Percentiles rank a stretch among this genome's conserved stretches.
Conservation (phyloP, 83 land plant species). For the Picea abies region DNA sequence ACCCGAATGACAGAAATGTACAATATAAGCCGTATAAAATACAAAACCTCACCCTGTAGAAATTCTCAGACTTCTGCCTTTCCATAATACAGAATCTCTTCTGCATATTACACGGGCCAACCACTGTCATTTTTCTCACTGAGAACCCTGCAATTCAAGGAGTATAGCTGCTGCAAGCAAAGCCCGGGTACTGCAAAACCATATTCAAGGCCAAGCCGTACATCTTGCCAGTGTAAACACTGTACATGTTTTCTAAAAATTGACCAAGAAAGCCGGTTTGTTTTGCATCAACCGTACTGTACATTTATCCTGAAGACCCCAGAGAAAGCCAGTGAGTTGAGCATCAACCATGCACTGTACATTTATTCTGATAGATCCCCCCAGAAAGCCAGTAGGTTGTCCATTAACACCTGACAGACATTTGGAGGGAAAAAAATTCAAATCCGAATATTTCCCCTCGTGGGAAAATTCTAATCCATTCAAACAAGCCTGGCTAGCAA, state of each 20-base stretch:
- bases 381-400: not conserved
- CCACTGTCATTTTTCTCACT: not conserved
- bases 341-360: no score
- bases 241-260: slow-evolving; percentile 2
- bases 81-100: not conserved
- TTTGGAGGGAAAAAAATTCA: not conserved
- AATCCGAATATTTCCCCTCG: not conserved
- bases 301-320: not conserved
- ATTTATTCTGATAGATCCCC: not conserved
- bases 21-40: slow-evolving; percentile 1
- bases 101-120: not conserved
- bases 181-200: not conserved
- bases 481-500: not conserved
- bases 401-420: not conserved
- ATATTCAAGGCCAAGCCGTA: not conserved
- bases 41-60: slow-evolving; percentile 12
- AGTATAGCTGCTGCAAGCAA: not conserved
- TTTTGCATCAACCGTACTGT: not conserved
- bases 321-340: not conserved
- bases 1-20: not conserved
- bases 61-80: not conserved
- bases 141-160: not conserved
- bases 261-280: not conserved
- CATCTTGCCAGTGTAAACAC: not conserved
- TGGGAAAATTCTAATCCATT: not conserved